Evolutionary conservation across 805 yeast species (phyloP).

Genomic region (Candida sphagnicola): DNA sequence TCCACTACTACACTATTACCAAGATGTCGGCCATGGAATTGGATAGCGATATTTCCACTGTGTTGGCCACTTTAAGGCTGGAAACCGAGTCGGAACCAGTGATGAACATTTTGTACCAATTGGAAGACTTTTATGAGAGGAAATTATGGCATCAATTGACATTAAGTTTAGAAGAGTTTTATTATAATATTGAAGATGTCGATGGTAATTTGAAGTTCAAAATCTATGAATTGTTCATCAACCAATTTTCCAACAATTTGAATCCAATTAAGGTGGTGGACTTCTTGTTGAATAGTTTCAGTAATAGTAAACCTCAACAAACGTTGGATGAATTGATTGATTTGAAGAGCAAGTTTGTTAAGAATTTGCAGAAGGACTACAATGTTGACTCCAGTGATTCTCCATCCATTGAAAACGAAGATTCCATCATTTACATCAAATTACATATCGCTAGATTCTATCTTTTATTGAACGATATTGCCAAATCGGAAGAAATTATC

Average conservation of each 20-base stretch:
- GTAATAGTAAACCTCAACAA: constrained; percentile 16
- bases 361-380: constrained; percentile 23
- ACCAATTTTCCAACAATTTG: constrained; percentile 62
- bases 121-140: constrained; percentile 84
- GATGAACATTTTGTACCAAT: constrained; percentile 54
- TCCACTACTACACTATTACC: too few relatives aligned
- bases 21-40: constrained; percentile 34
- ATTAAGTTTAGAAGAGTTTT: constrained; percentile 58
- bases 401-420: constrained; percentile 44
- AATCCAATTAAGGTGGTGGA: constrained; percentile 77
- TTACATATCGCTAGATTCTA: constrained; percentile 74
- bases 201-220: constrained; percentile 52
- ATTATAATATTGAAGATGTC: constrained; percentile 45
- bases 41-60: constrained; percentile 38
- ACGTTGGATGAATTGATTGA: constrained; percentile 35
- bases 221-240: constrained; percentile 67
- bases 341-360: constrained; percentile 24
- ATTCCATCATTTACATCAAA: constrained; percentile 42
- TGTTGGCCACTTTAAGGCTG: constrained; percentile 58
- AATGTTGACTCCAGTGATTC: constrained; percentile 24
- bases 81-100: constrained; percentile 61
- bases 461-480: constrained; percentile 47
- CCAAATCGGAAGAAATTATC: constrained; percentile 63
- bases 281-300: constrained; percentile 57
- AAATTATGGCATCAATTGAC: constrained; percentile 96